These are phyloP conservation scores for Saturnispora zaruensis DNA, from an alignment of 805 yeast species.

Conservation along the genomic window DNA sequence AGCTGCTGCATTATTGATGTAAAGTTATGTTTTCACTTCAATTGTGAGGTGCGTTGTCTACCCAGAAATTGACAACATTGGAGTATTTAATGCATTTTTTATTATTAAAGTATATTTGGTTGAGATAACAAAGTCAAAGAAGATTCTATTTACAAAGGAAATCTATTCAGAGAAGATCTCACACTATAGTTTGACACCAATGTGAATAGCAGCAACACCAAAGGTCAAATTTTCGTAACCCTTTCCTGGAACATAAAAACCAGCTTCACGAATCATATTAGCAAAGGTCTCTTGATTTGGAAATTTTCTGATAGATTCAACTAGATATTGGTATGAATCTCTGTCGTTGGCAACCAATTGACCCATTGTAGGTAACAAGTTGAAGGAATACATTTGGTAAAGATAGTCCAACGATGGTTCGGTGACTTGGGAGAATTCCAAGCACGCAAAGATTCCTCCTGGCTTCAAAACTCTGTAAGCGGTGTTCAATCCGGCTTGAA, in stretches of 20 bases:
- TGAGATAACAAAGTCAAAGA: background rate
- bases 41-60: too few species aligned
- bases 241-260: conserved; percentile 79
- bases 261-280: conserved; percentile 87
- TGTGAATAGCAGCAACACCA: conserved; percentile 93
- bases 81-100: too few species aligned
- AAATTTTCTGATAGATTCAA: conserved; percentile 86
- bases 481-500: conserved; percentile 89
- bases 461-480: conserved; percentile 94
- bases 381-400: conserved; percentile 85
- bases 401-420: conserved; percentile 64
- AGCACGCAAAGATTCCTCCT: conserved; percentile 95
- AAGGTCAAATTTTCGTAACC: conserved; percentile 93
- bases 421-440: conserved; percentile 89
- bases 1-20: too few species aligned
- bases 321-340: conserved; percentile 92
- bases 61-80: too few species aligned
- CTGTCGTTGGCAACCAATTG: conserved; percentile 92
- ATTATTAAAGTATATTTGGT: background rate
- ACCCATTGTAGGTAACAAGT: conserved; percentile 86
- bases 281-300: conserved; percentile 90
- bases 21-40: too few species aligned
- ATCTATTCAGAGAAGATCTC: background rate
- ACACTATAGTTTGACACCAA: conserved; percentile 75
- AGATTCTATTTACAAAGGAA: background rate